phyloP scores from a whole-genome alignment of 306 rosid genomes.

The Begonia peltatifolia region DNA sequence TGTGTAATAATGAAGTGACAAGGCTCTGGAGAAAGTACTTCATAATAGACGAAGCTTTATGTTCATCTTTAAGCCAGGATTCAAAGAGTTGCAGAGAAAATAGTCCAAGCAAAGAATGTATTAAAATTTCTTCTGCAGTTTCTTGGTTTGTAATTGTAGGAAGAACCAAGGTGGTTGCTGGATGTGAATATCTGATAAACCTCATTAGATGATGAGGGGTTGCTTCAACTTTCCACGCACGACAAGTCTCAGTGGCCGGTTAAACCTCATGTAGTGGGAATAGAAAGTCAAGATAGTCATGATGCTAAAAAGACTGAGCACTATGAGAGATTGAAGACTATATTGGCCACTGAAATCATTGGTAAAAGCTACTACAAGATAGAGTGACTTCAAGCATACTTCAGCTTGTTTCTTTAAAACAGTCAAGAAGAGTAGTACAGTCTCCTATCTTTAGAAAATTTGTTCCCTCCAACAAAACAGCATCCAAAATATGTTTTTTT shows the following conservation, averaged over 20 bases:
- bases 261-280: slow-evolving; percentile 60
- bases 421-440: too few relatives aligned
- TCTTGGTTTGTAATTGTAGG: too few relatives aligned
- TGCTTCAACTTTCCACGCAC: slow-evolving; percentile 44
- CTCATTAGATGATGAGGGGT: slow-evolving; percentile 77
- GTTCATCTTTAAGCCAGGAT: slow-evolving; percentile 8
- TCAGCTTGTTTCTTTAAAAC: neutral
- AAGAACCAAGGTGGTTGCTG: too few relatives aligned
- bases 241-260: slow-evolving; percentile 58
- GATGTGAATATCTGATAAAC: too few relatives aligned
- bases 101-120: too few relatives aligned
- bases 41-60: slow-evolving; percentile 11
- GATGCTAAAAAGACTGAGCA: slow-evolving; percentile 40
- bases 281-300: slow-evolving; percentile 35
- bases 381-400: slow-evolving; percentile 49
- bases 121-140: too few relatives aligned
- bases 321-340: slow-evolving; percentile 40
- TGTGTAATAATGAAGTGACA: slow-evolving; percentile 14
- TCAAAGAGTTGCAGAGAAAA: slow-evolving; percentile 14
- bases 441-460: too few relatives aligned
- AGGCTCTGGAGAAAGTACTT: slow-evolving; percentile 16
- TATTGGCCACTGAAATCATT: slow-evolving; percentile 59
- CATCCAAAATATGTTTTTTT: too few relatives aligned
- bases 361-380: slow-evolving; percentile 68
- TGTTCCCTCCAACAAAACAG: too few relatives aligned